phyloP scores from a whole-genome alignment of 140 eudicot species.

The Stevia rebaudiana region DNA sequence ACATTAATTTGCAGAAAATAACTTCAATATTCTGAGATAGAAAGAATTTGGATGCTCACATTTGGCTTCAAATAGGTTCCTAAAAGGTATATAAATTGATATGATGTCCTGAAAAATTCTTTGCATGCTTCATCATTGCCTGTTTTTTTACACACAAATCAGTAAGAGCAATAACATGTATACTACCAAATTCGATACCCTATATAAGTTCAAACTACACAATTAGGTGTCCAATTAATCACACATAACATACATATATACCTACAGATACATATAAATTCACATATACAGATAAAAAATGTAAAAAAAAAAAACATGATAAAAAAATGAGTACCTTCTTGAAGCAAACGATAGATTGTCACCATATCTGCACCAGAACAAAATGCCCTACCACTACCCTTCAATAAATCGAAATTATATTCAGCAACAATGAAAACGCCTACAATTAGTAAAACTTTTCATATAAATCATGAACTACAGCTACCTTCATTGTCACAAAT shows the following conservation, averaged over 20 bases:
- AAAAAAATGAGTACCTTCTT: conserved; percentile 72
- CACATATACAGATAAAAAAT: not conserved
- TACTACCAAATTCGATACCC: not conserved
- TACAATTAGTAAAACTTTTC: not conserved
- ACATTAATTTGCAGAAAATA: not conserved
- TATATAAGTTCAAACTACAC: no score
- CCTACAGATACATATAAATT: not conserved
- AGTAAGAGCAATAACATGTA: not conserved
- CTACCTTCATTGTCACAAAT: conserved; percentile 88
- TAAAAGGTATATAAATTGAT: conserved; percentile 76
- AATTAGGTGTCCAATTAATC: no score
- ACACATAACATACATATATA: not conserved
- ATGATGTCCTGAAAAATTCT: conserved; percentile 51
- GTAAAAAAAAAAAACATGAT: not conserved
- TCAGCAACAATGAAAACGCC: not conserved
- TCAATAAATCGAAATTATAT: conserved; percentile 31
- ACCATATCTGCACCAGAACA: conserved; percentile 87
- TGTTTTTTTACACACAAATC: conserved; percentile 29
- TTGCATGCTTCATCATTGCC: conserved; percentile 84
- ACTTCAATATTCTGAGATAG: not conserved
- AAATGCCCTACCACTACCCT: conserved; percentile 82
- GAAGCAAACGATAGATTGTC: conserved; percentile 50
- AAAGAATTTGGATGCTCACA: conserved; percentile 42
- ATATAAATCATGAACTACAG: not conserved
- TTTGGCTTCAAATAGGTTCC: conserved; percentile 92